These are phyloP conservation scores for Stemphylium vesicarium DNA, from an alignment of 2,329 filamentous ascomycete species.

Conservation along the genomic window DNA sequence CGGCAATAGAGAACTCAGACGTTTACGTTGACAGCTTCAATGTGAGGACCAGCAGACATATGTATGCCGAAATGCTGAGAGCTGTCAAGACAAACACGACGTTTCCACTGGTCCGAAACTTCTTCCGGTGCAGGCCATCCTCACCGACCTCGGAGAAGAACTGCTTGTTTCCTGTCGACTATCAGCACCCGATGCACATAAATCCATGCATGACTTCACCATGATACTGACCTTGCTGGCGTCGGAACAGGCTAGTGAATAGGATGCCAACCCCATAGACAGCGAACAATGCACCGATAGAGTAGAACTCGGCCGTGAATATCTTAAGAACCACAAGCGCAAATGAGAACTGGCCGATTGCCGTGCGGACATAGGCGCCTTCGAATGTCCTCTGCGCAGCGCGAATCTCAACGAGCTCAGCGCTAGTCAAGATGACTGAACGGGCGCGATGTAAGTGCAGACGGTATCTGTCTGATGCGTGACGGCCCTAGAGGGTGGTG, in stretches of 20 bases:
- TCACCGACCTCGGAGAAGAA: slow-evolving; percentile 76
- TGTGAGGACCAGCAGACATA: slow-evolving; percentile 65
- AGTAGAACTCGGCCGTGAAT: slow-evolving; percentile 95
- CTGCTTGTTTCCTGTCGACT: slow-evolving; percentile 72
- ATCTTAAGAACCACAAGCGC: slow-evolving; percentile 94
- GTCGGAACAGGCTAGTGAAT: slow-evolving; percentile 80
- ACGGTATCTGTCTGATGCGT: slow-evolving; percentile 76
- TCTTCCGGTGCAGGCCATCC: slow-evolving; percentile 66
- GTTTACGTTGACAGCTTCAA: slow-evolving; percentile 51
- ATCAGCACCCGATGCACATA: slow-evolving; percentile 16
- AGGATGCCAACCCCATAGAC: slow-evolving; percentile 87
- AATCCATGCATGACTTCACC: neutral
- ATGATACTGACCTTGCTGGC: slow-evolving; percentile 69
- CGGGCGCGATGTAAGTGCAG: slow-evolving; percentile 83
- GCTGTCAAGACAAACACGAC: slow-evolving; percentile 68
- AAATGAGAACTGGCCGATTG: slow-evolving; percentile 93
- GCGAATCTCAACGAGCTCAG: slow-evolving; percentile 91
- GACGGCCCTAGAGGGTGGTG: slow-evolving; percentile 51
- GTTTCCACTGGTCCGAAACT: slow-evolving; percentile 70
- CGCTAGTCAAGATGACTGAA: slow-evolving; percentile 78
- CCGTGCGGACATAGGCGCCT: slow-evolving; percentile 94
- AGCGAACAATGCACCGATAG: slow-evolving; percentile 94
- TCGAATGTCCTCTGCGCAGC: slow-evolving; percentile 97
- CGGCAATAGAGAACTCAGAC: too few relatives aligned
- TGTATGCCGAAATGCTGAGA: slow-evolving; percentile 67